Conservation (phyloP, 78 protist species). For the Dictyostelium citrinum region DNA sequence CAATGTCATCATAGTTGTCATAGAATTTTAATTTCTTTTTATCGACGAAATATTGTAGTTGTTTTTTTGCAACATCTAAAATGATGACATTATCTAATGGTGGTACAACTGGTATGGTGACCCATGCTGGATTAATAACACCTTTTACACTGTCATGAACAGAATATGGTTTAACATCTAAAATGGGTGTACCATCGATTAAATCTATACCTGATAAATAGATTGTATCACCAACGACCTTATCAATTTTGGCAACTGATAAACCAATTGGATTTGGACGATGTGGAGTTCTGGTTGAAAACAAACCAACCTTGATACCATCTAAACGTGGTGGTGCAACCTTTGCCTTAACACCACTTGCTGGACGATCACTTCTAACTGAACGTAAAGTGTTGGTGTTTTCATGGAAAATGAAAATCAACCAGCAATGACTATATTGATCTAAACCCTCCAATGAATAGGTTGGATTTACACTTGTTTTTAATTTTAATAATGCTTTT, state of each 20-base stretch:
- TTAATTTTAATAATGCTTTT: conserved; percentile 19
- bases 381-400: conserved; percentile 71
- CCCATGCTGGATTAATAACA: conserved; percentile 62
- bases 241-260: conserved; percentile 69
- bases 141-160: conserved; percentile 30
- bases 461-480: conserved; percentile 16
- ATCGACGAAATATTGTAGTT: neutral
- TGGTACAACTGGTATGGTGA: conserved; percentile 4
- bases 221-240: conserved; percentile 50
- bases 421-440: conserved; percentile 89
- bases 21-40: conserved; percentile 45
- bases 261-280: conserved; percentile 78
- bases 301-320: conserved; percentile 74
- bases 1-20: conserved; percentile 51
- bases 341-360: conserved; percentile 70
- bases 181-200: conserved; percentile 83
- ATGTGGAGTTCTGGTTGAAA: conserved; percentile 79
- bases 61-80: conserved; percentile 2
- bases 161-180: conserved; percentile 87
- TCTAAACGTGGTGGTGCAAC: conserved; percentile 77
- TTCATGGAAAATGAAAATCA: conserved; percentile 79
- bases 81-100: conserved; percentile 44
- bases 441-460: conserved; percentile 57
- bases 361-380: conserved; percentile 47
- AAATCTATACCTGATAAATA: conserved; percentile 71